Percentiles rank a stretch among this genome's conserved stretches.
These are phyloP conservation scores for Tetrapyrgos nigripes DNA, from an alignment of 1,284 basidiomycete species.

Conservation along the genomic window DNA sequence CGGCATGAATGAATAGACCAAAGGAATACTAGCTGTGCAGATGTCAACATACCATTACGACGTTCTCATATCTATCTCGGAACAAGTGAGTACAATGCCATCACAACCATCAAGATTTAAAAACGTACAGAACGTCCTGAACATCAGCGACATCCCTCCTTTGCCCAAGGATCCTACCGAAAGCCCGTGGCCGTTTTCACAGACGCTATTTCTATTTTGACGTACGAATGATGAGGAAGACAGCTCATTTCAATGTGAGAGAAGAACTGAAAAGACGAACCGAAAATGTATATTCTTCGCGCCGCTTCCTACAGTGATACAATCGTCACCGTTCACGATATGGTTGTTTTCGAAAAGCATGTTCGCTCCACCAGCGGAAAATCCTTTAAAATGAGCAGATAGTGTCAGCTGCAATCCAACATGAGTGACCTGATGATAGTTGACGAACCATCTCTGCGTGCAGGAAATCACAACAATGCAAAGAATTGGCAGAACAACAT, in stretches of 20 bases:
- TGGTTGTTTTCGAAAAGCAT: constrained; percentile 64
- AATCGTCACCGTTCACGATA: constrained; percentile 68
- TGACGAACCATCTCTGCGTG: constrained; percentile 44
- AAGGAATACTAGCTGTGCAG: background rate
- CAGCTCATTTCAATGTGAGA: background rate
- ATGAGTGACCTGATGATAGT: background rate
- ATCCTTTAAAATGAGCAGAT: constrained; percentile 42
- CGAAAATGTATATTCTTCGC: constrained; percentile 63
- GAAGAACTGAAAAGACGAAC: constrained; percentile 28
- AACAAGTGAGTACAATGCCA: background rate
- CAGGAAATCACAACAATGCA: background rate
- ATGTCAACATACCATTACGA: constrained; percentile 52
- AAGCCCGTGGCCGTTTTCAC: constrained; percentile 65
- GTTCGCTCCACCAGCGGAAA: constrained; percentile 62
- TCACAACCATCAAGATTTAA: background rate
- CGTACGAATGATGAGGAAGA: background rate
- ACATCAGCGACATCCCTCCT: constrained; percentile 58
- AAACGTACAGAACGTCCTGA: constrained; percentile 56
- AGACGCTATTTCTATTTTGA: constrained; percentile 54
- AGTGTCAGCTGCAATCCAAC: background rate
- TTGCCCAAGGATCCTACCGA: constrained; percentile 67
- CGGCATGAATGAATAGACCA: background rate
- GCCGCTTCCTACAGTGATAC: constrained; percentile 62
- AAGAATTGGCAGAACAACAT: background rate
- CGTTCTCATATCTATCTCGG: constrained; percentile 56